These are phyloP conservation scores for Fragaria ananassa DNA, from an alignment of 306 rosid genomes.

Conservation along the genomic window DNA sequence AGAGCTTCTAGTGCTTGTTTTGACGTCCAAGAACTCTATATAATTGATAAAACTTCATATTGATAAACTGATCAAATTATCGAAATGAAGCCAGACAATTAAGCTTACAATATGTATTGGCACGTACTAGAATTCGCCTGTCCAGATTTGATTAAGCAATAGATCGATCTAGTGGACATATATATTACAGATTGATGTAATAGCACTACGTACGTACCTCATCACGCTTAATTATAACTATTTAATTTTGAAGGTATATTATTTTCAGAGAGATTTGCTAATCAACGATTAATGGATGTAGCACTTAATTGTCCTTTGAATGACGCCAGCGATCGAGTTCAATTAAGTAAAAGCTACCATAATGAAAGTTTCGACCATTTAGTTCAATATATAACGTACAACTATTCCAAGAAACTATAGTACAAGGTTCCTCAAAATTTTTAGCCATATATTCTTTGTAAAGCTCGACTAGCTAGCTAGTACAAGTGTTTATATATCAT, in stretches of 20 bases:
- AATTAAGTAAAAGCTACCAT: not conserved
- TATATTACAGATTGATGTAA: not conserved
- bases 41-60: not conserved
- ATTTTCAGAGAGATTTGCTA: not conserved
- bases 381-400: not conserved
- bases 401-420: constrained; percentile 10
- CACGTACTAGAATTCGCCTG: not conserved
- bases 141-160: constrained; percentile 4
- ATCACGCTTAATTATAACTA: not conserved
- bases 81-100: not conserved
- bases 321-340: not conserved
- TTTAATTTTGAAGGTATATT: not conserved
- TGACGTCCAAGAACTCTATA: not conserved
- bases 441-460: constrained; percentile 4
- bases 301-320: not conserved
- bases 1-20: not conserved
- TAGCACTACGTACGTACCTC: not conserved
- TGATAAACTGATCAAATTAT: too few species aligned
- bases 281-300: not conserved
- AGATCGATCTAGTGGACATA: not conserved
- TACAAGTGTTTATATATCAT: constrained; percentile 13
- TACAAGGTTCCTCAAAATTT: constrained; percentile 14
- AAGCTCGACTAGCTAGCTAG: not conserved
- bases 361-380: not conserved
- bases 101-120: not conserved